Percentiles rank a stretch among this genome's conserved stretches.
These are phyloP conservation scores for Areca catechu DNA, from an alignment of 176 grass and related monocot genomes.

Conservation along the genomic window DNA sequence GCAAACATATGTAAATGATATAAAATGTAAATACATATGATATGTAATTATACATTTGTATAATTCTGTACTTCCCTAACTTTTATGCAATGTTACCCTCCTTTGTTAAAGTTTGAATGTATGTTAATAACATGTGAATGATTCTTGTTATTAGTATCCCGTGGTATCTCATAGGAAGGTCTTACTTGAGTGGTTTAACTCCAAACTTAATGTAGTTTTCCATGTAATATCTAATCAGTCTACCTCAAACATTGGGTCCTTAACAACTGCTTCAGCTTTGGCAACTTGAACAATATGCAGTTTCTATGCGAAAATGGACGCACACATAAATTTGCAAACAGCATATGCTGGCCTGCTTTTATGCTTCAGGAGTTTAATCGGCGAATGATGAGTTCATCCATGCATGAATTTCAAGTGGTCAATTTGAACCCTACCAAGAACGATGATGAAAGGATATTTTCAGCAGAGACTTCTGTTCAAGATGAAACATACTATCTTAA, in stretches of 20 bases:
- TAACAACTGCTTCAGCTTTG: conserved; percentile 63
- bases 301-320: conserved; percentile 79
- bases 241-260: conserved; percentile 20
- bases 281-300: conserved; percentile 61
- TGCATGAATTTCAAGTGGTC: conserved; percentile 17
- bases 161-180: too few species aligned
- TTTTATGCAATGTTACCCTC: too few species aligned
- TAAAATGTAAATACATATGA: too few species aligned
- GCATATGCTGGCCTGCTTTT: conserved; percentile 81
- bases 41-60: too few species aligned
- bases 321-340: conserved; percentile 82
- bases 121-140: too few species aligned
- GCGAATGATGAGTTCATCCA: conserved; percentile 14
- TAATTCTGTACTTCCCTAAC: too few species aligned
- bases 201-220: too few species aligned
- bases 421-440: conserved; percentile 22
- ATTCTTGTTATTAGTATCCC: too few species aligned
- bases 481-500: conserved; percentile 35
- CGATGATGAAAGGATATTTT: background rate
- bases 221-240: too few species aligned
- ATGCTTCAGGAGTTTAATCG: conserved; percentile 55
- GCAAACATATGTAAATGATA: too few species aligned
- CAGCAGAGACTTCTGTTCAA: conserved; percentile 22
- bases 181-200: too few species aligned
- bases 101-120: too few species aligned